phyloP scores from a whole-genome alignment of 441 rosid species.

The Eutrema salsugineum region DNA sequence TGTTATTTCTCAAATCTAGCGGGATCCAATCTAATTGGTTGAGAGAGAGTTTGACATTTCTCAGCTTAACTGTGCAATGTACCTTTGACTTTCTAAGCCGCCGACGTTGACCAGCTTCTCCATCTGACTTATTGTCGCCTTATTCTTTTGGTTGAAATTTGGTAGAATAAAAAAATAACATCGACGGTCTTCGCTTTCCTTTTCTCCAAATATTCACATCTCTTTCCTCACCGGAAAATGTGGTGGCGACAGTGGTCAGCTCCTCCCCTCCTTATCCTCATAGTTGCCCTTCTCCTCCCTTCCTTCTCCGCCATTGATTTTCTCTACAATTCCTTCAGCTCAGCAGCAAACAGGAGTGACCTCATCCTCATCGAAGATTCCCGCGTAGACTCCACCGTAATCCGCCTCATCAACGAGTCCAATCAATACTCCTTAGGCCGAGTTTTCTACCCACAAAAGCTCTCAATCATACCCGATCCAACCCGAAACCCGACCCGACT shows the following conservation, averaged over 20 bases:
- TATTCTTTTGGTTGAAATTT: background rate
- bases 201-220: background rate
- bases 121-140: background rate
- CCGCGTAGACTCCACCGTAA: conserved; percentile 45
- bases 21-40: background rate
- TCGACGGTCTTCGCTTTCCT: background rate
- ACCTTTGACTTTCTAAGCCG: conserved; percentile 24
- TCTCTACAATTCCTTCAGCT: conserved; percentile 58
- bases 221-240: conserved; percentile 18
- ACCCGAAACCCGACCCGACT: conserved; percentile 41
- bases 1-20: background rate
- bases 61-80: background rate
- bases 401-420: conserved; percentile 64
- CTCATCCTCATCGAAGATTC: conserved; percentile 60
- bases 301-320: conserved; percentile 48
- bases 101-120: conserved; percentile 18
- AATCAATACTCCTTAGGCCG: conserved; percentile 56
- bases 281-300: conserved; percentile 10
- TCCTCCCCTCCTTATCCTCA: conserved; percentile 7
- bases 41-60: conserved; percentile 12
- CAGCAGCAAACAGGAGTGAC: conserved; percentile 33
- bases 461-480: conserved; percentile 41
- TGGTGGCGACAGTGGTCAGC: background rate
- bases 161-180: background rate
- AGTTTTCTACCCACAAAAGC: conserved; percentile 47